phyloP scores from a whole-genome alignment of 352 stramenopile species.

The Globisporangium mamillatum region DNA sequence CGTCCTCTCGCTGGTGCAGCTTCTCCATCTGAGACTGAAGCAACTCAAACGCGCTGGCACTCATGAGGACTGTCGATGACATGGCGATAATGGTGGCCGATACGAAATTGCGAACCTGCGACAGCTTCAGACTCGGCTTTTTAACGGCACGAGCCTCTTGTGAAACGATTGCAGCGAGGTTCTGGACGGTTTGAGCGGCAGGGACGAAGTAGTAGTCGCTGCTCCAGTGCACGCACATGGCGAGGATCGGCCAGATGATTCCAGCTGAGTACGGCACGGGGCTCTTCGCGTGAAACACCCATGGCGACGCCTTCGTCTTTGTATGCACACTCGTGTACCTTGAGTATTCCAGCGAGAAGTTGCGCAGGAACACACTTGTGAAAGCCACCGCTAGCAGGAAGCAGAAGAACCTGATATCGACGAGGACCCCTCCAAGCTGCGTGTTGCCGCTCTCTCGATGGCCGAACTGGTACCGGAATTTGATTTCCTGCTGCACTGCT shows the following conservation, averaged over 20 bases:
- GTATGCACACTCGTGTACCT: neutral
- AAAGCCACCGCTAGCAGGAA: slow-evolving; percentile 21
- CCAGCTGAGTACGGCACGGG: slow-evolving; percentile 33
- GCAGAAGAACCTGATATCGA: slow-evolving; percentile 32
- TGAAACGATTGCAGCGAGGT: neutral
- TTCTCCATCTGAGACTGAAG: slow-evolving; percentile 1
- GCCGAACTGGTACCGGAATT: slow-evolving; percentile 18
- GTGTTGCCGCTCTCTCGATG: slow-evolving; percentile 21
- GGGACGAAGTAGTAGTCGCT: slow-evolving; percentile 35
- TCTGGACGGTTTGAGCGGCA: neutral
- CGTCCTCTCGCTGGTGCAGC: neutral
- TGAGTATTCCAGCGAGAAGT: neutral
- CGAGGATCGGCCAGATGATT: slow-evolving; percentile 24
- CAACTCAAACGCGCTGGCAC: neutral
- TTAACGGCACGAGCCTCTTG: neutral
- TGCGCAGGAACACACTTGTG: neutral
- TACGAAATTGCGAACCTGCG: neutral
- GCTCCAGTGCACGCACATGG: slow-evolving; percentile 32
- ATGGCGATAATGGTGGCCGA: neutral
- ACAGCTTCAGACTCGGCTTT: neutral
- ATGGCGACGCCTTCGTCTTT: neutral
- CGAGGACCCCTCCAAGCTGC: slow-evolving; percentile 26
- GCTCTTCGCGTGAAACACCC: slow-evolving; percentile 20
- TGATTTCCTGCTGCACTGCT: slow-evolving; percentile 11
- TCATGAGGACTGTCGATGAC: slow-evolving; percentile 2